A percentile compares a stretch with the other conserved stretches of the same genome.
phyloP scores from a whole-genome alignment of 2,329 filamentous ascomycete genomes.

The Pseudogymnoascus sp. region DNA sequence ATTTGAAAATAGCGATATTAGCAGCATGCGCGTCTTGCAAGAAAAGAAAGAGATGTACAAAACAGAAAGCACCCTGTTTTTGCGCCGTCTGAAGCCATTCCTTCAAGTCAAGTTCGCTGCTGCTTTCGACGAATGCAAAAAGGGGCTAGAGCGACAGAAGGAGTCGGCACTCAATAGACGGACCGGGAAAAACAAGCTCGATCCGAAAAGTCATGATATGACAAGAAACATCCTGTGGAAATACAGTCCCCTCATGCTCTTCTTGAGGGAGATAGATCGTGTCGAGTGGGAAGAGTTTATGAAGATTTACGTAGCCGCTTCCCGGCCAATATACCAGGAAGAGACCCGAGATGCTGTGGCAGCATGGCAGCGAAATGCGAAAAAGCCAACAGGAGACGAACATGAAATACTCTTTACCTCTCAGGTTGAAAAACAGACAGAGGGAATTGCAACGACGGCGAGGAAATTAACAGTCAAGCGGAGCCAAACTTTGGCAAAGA shows the following conservation, averaged over 20 bases:
- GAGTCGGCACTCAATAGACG: constrained; percentile 46
- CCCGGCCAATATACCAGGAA: constrained; percentile 68
- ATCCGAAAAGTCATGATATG: constrained; percentile 61
- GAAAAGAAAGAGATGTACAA: constrained; percentile 91
- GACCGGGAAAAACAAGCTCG: constrained; percentile 53
- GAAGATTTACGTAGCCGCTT: constrained; percentile 71
- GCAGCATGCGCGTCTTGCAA: constrained; percentile 86
- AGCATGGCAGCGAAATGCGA: constrained; percentile 72
- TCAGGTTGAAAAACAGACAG: constrained; percentile 75
- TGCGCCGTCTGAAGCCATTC: constrained; percentile 72
- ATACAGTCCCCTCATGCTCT: constrained; percentile 81
- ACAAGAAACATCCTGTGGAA: constrained; percentile 74
- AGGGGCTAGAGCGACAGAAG: constrained; percentile 42
- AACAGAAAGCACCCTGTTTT: constrained; percentile 66
- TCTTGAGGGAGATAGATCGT: constrained; percentile 75
- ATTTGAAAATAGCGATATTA: constrained; percentile 43
- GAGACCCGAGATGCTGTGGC: constrained; percentile 73
- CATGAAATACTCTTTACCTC: constrained; percentile 80
- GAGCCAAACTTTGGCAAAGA: constrained; percentile 76
- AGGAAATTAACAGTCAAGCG: constrained; percentile 90
- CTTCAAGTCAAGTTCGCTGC: constrained; percentile 75
- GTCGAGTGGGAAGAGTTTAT: constrained; percentile 75
- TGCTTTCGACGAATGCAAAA: constrained; percentile 62
- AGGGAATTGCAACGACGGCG: constrained; percentile 67
- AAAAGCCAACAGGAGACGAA: constrained; percentile 70